Evolutionary conservation across 305 asterid genomes (phyloP).

Genomic region (Euphrasia arctica): DNA sequence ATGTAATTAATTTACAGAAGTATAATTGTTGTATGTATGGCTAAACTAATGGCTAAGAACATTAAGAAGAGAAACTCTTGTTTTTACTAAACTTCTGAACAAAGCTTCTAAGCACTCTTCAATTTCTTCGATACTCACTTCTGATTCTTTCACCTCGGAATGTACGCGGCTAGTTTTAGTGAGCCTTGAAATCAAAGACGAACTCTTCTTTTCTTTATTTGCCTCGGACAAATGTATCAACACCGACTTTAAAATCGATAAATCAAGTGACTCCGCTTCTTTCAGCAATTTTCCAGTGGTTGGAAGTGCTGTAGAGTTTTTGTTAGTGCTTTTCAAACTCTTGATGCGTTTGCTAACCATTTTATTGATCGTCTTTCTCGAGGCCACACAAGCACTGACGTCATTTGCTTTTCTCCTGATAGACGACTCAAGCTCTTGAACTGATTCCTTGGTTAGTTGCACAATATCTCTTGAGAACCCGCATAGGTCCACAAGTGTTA

Average conservation of each 20-base stretch:
- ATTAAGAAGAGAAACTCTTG: conserved; percentile 38
- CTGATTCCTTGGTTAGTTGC: conserved; percentile 19
- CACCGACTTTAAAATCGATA: conserved; percentile 23
- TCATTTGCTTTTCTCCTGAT: conserved; percentile 29
- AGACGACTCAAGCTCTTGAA: conserved; percentile 38
- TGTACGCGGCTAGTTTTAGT: conserved; percentile 12
- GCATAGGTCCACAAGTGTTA: conserved; percentile 28
- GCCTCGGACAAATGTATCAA: conserved; percentile 23
- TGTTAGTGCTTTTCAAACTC: conserved; percentile 29
- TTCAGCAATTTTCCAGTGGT: conserved; percentile 24
- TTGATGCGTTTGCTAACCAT: conserved; percentile 32
- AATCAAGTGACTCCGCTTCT: conserved; percentile 32
- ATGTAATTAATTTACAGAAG: conserved; percentile 7
- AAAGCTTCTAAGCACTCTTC: conserved; percentile 28
- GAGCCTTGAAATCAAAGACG: conserved; percentile 35
- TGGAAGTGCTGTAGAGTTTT: background rate
- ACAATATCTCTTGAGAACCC: conserved; percentile 24
- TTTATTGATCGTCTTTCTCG: conserved; percentile 35
- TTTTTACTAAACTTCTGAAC: conserved; percentile 30
- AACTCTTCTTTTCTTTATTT: conserved; percentile 24
- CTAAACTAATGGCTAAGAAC: conserved; percentile 20
- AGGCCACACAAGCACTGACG: conserved; percentile 25
- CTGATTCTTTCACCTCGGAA: conserved; percentile 20
- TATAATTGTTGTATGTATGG: conserved; percentile 5
- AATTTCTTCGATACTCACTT: conserved; percentile 27